phyloP scores from a whole-genome alignment of 148 eudicot species.

The Chenopodium formosanum region DNA sequence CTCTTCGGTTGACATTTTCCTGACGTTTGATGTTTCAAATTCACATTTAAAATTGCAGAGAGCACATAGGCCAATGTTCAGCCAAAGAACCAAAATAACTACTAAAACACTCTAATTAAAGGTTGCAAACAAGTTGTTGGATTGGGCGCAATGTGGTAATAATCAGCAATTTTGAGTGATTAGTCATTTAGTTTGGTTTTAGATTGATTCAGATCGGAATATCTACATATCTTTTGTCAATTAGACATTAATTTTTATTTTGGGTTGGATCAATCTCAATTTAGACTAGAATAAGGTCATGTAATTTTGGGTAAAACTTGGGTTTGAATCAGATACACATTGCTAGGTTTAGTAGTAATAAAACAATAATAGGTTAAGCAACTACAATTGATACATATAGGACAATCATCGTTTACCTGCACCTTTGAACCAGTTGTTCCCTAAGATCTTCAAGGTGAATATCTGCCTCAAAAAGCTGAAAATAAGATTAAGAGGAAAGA shows the following conservation, averaged over 20 bases:
- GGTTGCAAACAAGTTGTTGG: too few relatives aligned
- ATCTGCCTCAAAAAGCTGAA: constrained; percentile 67
- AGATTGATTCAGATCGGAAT: background rate
- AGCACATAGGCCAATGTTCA: background rate
- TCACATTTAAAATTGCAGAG: background rate
- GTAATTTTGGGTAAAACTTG: background rate
- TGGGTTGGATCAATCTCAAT: background rate
- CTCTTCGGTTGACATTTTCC: constrained; percentile 59
- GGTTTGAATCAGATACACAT: too few relatives aligned
- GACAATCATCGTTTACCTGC: constrained; percentile 48
- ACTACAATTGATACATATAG: background rate
- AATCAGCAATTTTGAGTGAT: background rate
- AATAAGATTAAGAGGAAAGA: background rate
- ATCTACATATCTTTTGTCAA: background rate
- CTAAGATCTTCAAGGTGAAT: constrained; percentile 60
- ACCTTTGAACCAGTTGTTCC: constrained; percentile 51
- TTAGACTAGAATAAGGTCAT: background rate
- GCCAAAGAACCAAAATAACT: background rate
- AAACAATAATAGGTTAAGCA: background rate
- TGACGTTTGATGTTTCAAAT: constrained; percentile 18
- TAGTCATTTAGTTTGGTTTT: background rate
- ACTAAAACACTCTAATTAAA: too few relatives aligned
- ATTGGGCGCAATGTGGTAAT: background rate
- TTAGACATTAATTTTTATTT: background rate
- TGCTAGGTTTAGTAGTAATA: background rate